Evolutionary conservation across 306 rosid species (phyloP), one percentile per base, ranked within the genome.

Genomic region (Argentina anserina): DNA sequence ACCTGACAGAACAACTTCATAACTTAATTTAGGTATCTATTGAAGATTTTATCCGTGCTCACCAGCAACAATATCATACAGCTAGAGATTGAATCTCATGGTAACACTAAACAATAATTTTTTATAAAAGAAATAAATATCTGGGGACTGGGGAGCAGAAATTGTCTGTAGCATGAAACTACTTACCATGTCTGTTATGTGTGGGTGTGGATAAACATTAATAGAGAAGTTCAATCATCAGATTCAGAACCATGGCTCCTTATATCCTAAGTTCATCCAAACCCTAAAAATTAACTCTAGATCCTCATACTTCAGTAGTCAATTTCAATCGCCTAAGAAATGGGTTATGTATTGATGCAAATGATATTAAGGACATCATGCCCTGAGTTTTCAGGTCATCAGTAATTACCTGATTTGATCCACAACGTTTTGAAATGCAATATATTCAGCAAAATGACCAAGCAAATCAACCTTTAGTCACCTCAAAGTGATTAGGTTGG

Each of bases 391-490:
- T 77, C 41, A 63, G 33, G 29, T 64, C 64, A 17, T 5, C 37
- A 70, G 26, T 63, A 50, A 52, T 28, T 72, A 31, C 40, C 55
- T 59, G 50, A 20, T 31, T 37, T 39, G 15, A 12, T 66, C 53
- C 23, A 33, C 39, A 31, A 50, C 4, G 13, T 26, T 28, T 26
- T 61, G 59, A 77, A 62, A 49, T 42, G 67, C 56, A 74, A 61
- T 73, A 78, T 13, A 63, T 34, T 53, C 68, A 74, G 49, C 62
- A 77, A 41, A 70, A 65, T 71, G 26, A 39, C 25, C 26, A 69
- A 69, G 50, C 49, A 67, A 78, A 76, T 2, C 36, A 66, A 86
- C 89, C 90, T 87, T 68, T 72, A 67, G 72, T 82, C 74, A 67
- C 77, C 67, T 61, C 43, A 61, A 33, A 33, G 67, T 34, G 25